These are phyloP conservation scores for Litchi chinensis DNA, from an alignment of 345 rosid genomes.

Conservation along the genomic window DNA sequence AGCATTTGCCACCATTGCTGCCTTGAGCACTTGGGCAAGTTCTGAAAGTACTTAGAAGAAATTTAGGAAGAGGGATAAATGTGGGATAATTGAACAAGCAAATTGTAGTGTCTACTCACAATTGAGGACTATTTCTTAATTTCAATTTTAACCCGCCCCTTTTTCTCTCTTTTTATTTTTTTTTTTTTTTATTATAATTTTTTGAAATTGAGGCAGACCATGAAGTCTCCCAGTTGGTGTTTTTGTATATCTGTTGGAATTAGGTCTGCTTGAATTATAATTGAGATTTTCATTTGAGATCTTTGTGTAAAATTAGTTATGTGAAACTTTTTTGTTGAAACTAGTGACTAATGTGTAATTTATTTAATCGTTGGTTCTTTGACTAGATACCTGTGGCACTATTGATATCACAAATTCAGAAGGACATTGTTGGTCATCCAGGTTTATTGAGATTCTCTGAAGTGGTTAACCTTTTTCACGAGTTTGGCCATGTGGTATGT, in stretches of 20 bases:
- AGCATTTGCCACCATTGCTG: not conserved
- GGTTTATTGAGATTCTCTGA: slow-evolving; percentile 78
- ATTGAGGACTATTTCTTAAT: not conserved
- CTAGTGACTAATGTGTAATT: slow-evolving; percentile 7
- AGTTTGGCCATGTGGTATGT: slow-evolving; percentile 98
- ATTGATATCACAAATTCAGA: slow-evolving; percentile 72
- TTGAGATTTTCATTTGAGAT: slow-evolving; percentile 14
- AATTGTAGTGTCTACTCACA: not conserved
- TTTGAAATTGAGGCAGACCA: not conserved
- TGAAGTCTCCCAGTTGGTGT: not conserved
- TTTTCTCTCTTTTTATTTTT: no score
- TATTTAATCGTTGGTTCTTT: slow-evolving; percentile 19
- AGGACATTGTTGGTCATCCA: slow-evolving; percentile 45
- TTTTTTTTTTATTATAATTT: not conserved
- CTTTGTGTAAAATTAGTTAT: slow-evolving; percentile 16
- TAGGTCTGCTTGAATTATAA: slow-evolving; percentile 9
- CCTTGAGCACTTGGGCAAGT: not conserved
- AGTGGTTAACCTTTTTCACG: slow-evolving; percentile 89
- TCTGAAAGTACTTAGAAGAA: not conserved
- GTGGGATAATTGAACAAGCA: not conserved
- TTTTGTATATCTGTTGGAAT: slow-evolving; percentile 5
- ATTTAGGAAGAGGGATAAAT: not conserved
- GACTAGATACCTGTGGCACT: slow-evolving; percentile 73
- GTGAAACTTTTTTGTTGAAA: not conserved
- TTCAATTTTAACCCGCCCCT: not conserved